Percentiles rank a stretch among this genome's conserved stretches.
phyloP scores from a whole-genome alignment of 805 yeast species.

The Wickerhamiella australiensis region DNA sequence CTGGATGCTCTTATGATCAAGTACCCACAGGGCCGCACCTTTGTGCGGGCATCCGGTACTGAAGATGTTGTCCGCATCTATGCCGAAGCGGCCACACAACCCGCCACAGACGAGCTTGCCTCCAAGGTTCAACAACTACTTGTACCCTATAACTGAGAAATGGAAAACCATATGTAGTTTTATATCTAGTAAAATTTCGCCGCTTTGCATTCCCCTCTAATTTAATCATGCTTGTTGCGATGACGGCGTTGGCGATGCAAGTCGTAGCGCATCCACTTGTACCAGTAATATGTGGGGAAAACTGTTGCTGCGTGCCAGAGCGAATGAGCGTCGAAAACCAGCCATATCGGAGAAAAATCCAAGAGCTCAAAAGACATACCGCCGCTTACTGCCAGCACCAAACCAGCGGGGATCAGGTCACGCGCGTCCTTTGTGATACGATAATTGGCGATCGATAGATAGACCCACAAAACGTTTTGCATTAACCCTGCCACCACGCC shows the following conservation, averaged over 20 bases:
- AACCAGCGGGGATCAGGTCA: conserved; percentile 41
- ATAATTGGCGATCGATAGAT: conserved; percentile 24
- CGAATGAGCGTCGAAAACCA: conserved; percentile 79
- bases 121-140: conserved; percentile 25
- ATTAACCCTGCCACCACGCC: conserved; percentile 66
- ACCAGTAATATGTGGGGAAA: conserved; percentile 66
- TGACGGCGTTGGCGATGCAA: conserved; percentile 15
- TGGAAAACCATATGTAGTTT: neutral
- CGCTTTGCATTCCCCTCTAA: too few relatives aligned
- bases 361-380: conserved; percentile 88
- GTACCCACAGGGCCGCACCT: conserved; percentile 59
- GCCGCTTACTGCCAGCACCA: conserved; percentile 41
- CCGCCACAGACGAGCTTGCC: conserved; percentile 38
- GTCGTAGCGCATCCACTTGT: conserved; percentile 36
- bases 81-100: conserved; percentile 62
- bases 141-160: conserved; percentile 9
- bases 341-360: conserved; percentile 68
- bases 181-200: neutral
- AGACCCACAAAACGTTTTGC: conserved; percentile 51
- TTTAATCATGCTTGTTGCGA: neutral
- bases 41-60: conserved; percentile 95
- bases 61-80: conserved; percentile 95
- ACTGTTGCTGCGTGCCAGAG: conserved; percentile 88
- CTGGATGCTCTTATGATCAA: conserved; percentile 55
- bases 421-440: conserved; percentile 22